These are phyloP conservation scores for Davidsoniella eucalypti DNA, from an alignment of 2,329 filamentous ascomycete species.

Conservation along the genomic window DNA sequence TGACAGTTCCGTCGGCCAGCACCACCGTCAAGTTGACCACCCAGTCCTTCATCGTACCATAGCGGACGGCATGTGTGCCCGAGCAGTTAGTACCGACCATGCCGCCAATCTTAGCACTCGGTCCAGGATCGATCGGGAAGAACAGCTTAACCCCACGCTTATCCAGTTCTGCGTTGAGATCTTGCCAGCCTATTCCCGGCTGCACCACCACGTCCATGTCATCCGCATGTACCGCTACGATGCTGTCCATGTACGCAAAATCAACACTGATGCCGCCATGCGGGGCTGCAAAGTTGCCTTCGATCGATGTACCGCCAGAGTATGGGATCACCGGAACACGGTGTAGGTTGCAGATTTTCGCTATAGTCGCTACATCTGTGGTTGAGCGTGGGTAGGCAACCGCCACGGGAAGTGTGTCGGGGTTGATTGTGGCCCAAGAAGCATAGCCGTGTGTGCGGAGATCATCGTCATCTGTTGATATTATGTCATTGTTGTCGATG, in stretches of 20 bases:
- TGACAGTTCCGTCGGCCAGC: conserved; percentile 58
- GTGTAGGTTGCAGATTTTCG: conserved; percentile 59
- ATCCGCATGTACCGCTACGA: conserved; percentile 62
- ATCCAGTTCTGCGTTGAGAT: conserved; percentile 55
- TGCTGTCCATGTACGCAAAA: conserved; percentile 73
- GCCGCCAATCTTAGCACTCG: conserved; percentile 59
- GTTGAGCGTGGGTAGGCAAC: conserved; percentile 48
- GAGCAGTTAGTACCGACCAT: conserved; percentile 70
- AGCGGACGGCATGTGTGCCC: conserved; percentile 64
- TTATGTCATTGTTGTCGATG: conserved; percentile 35
- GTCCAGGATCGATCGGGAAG: conserved; percentile 75
- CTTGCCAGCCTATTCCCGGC: conserved; percentile 83
- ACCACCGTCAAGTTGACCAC: conserved; percentile 71
- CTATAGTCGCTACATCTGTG: conserved; percentile 41
- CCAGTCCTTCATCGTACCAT: conserved; percentile 81
- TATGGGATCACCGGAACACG: conserved; percentile 74
- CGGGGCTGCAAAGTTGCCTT: conserved; percentile 79
- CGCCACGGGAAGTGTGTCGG: conserved; percentile 42
- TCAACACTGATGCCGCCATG: conserved; percentile 80
- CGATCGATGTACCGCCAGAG: conserved; percentile 71
- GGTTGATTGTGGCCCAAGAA: conserved; percentile 47
- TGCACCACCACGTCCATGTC: conserved; percentile 92
- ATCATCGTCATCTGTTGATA: conserved; percentile 47
- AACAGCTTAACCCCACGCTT: conserved; percentile 63
- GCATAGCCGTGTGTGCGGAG: conserved; percentile 48